Percentiles rank a stretch among this genome's conserved stretches.
Conservation (phyloP, 176 grass and related monocot genomes). For the Bonia amplexicaulis region DNA sequence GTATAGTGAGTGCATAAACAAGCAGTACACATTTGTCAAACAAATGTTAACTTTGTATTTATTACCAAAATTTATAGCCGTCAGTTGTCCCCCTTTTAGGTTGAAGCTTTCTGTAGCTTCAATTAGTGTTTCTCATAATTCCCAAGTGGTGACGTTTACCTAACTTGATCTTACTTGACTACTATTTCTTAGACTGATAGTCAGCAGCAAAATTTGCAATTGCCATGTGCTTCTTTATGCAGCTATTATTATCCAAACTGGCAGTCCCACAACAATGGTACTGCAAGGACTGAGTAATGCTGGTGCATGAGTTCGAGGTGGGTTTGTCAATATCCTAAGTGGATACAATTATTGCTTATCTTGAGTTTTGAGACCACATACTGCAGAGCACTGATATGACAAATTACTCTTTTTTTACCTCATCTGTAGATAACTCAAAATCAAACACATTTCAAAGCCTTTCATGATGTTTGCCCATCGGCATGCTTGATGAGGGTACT, state of each 20-base stretch:
- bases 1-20: neutral
- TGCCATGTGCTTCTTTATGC: slow-evolving; percentile 8
- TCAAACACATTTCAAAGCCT: slow-evolving; percentile 30
- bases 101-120: neutral
- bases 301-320: slow-evolving; percentile 23
- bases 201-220: neutral
- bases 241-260: slow-evolving; percentile 21
- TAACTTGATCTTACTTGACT: slow-evolving; percentile 15
- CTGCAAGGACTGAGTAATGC: neutral
- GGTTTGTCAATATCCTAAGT: slow-evolving; percentile 20
- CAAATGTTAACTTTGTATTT: neutral
- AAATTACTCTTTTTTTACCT: slow-evolving; percentile 35
- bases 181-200: neutral
- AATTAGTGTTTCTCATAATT: neutral
- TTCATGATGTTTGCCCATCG: slow-evolving; percentile 19
- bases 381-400: slow-evolving; percentile 20
- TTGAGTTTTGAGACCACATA: slow-evolving; percentile 15
- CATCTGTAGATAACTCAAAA: slow-evolving; percentile 34
- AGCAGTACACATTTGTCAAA: neutral
- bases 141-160: neutral
- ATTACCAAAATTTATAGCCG: neutral
- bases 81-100: neutral
- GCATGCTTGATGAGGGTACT: slow-evolving; percentile 13
- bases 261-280: neutral
- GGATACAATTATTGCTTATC: slow-evolving; percentile 32